Base-by-base conservation (phyloP, 257 asterid genomes). In the Plectranthus barbatus region DNA sequence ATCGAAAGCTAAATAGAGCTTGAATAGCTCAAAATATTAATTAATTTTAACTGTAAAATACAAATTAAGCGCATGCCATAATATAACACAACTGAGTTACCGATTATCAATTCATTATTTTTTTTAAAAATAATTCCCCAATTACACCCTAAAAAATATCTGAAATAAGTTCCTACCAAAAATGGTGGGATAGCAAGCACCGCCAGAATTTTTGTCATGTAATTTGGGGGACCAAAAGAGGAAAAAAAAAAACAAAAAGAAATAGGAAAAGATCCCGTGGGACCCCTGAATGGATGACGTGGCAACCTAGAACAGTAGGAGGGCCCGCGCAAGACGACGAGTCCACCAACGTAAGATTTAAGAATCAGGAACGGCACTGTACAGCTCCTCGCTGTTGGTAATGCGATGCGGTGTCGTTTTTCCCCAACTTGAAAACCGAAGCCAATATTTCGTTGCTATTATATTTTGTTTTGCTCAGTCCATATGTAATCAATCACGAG, bases 311-410 rank as follows among this genome's bases (percentile, higher is more conserved):
- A 39, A 34, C 49, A 34, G 40, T 1, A 60, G 39, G 8, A 18
- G 70, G 62, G 55, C 62, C 71, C 65, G 42, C 70, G 49, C 44
- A 51, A 72, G 40, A 58, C 75, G 72, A 68, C 67, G 47, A 39
- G 20, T 42, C 60, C 68, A 50, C 72, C 65, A 39, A 68, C 72
- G 63, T 58, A 31, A 52, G 71, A n/a, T n/a, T n/a, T n/a, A n/a
- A n/a, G n/a, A n/a, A n/a, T n/a, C n/a, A n/a, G n/a, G n/a, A n/a
- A n/a, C n/a, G n/a, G n/a, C n/a, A n/a, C n/a, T n/a, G n/a, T n/a
- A n/a, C n/a, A n/a, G n/a, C n/a, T n/a, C n/a, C n/a, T n/a, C 13
- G 20, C 12, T 15, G 48, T 9, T 54, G 36, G 20, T 46, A 5
- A 5, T 8, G 10, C 8, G 51, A 12, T 49, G 9, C 66, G 41